Evolutionary conservation across 2,329 filamentous ascomycete species (phyloP).

Genomic region (Mollisia scopiformis): DNA sequence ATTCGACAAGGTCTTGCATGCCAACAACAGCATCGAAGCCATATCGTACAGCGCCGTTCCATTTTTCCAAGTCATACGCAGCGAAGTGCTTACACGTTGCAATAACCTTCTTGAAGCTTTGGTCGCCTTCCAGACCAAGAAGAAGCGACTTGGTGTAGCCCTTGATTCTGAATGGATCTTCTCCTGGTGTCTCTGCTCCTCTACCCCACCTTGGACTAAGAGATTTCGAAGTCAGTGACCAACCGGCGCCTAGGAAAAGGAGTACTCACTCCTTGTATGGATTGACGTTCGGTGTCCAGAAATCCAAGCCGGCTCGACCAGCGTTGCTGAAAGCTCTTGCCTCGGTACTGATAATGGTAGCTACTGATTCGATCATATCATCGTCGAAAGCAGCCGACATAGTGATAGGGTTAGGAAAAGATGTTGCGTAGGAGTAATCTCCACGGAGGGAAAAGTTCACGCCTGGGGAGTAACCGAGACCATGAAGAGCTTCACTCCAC

Average conservation of each 20-base stretch:
- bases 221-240: no score
- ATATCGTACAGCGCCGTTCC: conserved; percentile 41
- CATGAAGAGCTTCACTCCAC: conserved; percentile 67
- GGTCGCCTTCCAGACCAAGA: conserved; percentile 54
- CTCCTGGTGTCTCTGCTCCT: conserved; percentile 62
- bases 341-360: conserved; percentile 58
- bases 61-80: conserved; percentile 53
- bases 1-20: conserved; percentile 67
- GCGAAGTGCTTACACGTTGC: conserved; percentile 64
- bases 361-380: conserved; percentile 59
- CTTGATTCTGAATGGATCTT: conserved; percentile 54
- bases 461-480: conserved; percentile 57
- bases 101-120: conserved; percentile 42
- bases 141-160: conserved; percentile 56
- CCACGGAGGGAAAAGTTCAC: conserved; percentile 53
- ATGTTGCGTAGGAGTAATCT: conserved; percentile 50
- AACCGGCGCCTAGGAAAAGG: no score
- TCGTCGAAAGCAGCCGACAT: conserved; percentile 68
- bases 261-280: conserved; percentile 65
- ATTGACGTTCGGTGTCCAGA: conserved; percentile 71
- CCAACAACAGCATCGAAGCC: conserved; percentile 59
- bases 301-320: conserved; percentile 57
- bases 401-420: conserved; percentile 66
- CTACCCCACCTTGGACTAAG: conserved; percentile 66
- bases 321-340: conserved; percentile 67